Conservation (phyloP, 441 rosid genomes). For the Hura crepitans region DNA sequence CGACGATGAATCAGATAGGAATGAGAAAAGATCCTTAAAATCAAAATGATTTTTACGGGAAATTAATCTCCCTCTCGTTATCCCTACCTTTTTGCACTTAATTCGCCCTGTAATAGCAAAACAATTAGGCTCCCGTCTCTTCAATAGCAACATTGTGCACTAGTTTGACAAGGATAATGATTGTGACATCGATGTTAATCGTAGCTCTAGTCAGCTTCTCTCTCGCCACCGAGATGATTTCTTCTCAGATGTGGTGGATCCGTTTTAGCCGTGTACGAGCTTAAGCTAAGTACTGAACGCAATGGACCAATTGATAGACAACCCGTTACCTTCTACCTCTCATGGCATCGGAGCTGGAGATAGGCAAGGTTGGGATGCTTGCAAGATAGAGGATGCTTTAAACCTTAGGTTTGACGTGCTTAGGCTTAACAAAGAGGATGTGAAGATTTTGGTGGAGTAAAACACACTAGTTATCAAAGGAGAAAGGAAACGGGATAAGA, state of each 20-base stretch:
- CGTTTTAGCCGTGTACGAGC: slow-evolving; percentile 53
- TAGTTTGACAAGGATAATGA: slow-evolving; percentile 27
- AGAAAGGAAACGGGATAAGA: no score
- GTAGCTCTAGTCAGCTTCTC: slow-evolving; percentile 19
- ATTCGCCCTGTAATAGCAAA: slow-evolving; percentile 25
- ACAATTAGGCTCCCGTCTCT: slow-evolving; percentile 38
- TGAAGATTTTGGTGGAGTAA: slow-evolving; percentile 34
- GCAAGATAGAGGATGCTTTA: slow-evolving; percentile 49
- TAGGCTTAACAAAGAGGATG: slow-evolving; percentile 43
- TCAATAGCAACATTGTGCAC: slow-evolving; percentile 52
- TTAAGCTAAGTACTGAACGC: slow-evolving; percentile 55
- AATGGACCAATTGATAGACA: slow-evolving; percentile 52
- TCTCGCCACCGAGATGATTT: slow-evolving; percentile 41
- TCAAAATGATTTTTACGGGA: slow-evolving; percentile 52
- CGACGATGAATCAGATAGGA: slow-evolving; percentile 54
- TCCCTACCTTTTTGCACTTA: slow-evolving; percentile 21
- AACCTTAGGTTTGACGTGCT: slow-evolving; percentile 50
- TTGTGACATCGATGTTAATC: slow-evolving; percentile 28
- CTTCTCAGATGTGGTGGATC: slow-evolving; percentile 60
- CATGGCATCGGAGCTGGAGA: slow-evolving; percentile 34
- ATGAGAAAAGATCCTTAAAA: not conserved
- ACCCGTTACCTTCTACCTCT: slow-evolving; percentile 37
- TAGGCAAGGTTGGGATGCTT: slow-evolving; percentile 52
- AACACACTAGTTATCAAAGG: slow-evolving; percentile 42
- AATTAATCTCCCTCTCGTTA: slow-evolving; percentile 40